Evolutionary conservation across 805 yeast species (phyloP).

Genomic region (Candida krabiensis): DNA sequence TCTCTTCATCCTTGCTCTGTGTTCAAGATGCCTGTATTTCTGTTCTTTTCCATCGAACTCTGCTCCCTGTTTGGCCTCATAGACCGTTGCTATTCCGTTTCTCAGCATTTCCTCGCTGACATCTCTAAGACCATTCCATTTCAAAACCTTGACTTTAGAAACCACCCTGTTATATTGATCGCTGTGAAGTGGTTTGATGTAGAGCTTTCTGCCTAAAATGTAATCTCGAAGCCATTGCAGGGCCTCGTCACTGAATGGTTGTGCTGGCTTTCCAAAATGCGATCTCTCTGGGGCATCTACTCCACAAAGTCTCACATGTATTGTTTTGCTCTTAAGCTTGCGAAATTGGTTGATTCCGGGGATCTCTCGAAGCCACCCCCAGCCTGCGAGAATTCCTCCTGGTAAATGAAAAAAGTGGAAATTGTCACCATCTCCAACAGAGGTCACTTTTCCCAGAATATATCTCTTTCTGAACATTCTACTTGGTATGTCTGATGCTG

Average conservation of each 20-base stretch:
- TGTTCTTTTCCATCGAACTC: conserved; percentile 81
- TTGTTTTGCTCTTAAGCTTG: conserved; percentile 61
- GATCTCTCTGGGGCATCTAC: conserved; percentile 96
- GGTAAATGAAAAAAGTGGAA: conserved; percentile 92
- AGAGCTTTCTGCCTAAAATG: conserved; percentile 64
- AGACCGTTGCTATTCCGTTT: conserved; percentile 81
- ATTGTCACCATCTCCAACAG: conserved; percentile 96
- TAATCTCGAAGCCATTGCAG: conserved; percentile 69
- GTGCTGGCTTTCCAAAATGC: conserved; percentile 93
- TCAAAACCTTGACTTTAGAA: conserved; percentile 63
- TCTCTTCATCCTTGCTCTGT: conserved; percentile 52
- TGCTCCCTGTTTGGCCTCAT: conserved; percentile 78
- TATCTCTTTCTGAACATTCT: conserved; percentile 42
- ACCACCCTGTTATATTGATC: conserved; percentile 93
- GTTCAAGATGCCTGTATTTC: conserved; percentile 59
- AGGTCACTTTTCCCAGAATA: conserved; percentile 72
- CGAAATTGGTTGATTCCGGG: conserved; percentile 53
- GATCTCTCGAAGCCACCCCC: conserved; percentile 83
- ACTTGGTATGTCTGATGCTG: conserved; percentile 51
- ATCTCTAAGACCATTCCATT: conserved; percentile 71
- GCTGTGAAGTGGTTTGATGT: conserved; percentile 72
- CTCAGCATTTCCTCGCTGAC: conserved; percentile 86
- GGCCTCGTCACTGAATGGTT: conserved; percentile 85
- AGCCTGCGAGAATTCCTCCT: conserved; percentile 83
- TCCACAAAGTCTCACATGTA: conserved; percentile 83